Evolutionary conservation across 176 grass and related monocot genomes (phyloP).

Genomic region (Carex kokanica): DNA sequence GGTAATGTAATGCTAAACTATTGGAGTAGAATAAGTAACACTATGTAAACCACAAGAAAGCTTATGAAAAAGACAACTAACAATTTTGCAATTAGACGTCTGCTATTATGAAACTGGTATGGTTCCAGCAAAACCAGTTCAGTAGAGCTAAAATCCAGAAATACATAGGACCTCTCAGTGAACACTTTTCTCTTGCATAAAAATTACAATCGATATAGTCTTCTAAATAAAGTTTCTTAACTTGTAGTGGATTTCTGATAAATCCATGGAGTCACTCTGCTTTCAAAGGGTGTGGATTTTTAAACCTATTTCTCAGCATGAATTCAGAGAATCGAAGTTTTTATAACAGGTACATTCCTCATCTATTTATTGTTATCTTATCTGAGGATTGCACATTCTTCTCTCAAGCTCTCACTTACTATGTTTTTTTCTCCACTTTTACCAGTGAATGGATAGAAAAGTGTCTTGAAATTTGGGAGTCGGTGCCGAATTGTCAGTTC

Average conservation of each 20-base stretch:
- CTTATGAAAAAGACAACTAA: background rate
- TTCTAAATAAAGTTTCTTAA: constrained; percentile 1
- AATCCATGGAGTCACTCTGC: constrained; percentile 98
- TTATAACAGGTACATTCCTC: constrained; percentile 38
- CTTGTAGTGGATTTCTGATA: constrained; percentile 63
- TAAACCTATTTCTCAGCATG: constrained; percentile 74
- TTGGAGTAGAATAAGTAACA: background rate
- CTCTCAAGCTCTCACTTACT: background rate
- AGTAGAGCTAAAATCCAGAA: background rate
- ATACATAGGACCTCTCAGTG: background rate
- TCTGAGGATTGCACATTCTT: constrained; percentile 2
- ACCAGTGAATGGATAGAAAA: constrained; percentile 72
- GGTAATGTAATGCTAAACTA: constrained; percentile 7
- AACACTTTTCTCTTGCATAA: constrained; percentile 10
- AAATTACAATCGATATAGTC: background rate
- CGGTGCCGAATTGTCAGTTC: constrained; percentile 75
- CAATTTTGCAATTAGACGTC: background rate
- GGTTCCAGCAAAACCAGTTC: background rate
- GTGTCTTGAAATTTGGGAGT: constrained; percentile 77
- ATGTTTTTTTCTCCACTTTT: constrained; percentile 15
- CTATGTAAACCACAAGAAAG: background rate
- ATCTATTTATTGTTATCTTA: constrained; percentile 20
- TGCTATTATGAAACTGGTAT: background rate
- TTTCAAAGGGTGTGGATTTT: constrained; percentile 93
- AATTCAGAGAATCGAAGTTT: constrained; percentile 69